Evolutionary conservation across 352 stramenopile genomes (phyloP), one percentile per base, ranked within the genome.

Genomic region (Aphanomyces euteiches): DNA sequence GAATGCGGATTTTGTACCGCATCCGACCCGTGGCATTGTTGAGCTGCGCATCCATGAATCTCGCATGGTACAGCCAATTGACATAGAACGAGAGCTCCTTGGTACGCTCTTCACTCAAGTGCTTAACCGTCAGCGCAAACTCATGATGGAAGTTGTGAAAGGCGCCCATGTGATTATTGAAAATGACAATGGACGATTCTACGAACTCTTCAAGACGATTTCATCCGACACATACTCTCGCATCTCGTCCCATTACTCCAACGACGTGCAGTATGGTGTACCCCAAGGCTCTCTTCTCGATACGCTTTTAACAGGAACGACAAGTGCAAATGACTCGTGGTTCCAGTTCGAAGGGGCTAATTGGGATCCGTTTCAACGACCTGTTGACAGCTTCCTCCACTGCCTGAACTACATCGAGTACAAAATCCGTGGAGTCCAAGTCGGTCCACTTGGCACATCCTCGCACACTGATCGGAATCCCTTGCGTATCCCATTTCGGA

Each of bases 371-470:
- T 47, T 68, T 4, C 38, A 54, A 7, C 67, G 67, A 7, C 73
- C 73, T 17, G 19, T 77, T 39, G 73, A 77, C 53, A 73, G 57
- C 56, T 50, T 75, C 15, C 21, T 77, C 4, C 73, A 77, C 34
- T 72, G 64, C 19, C 17, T 75, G 13, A 75, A 77, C 56, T 77
- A 74, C 69, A 38, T 77, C 56, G 57, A 77, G 73, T 77, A 77
- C 68, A 70, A 67, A 47, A 67, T 77, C 37, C 74, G 59, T 4
- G 73, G 73, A 15, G 47, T 70, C 56, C 73, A 77, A 61, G 63
- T 77, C 21, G 73, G 73, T 7, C 73, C 73, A 5, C 47, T 77
- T 7, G 73, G 73, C 10, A 72, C 53, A 15, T 74, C 65, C 38
- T 15, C 39, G 1, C 58, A 74, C 65, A 77, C 73, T 15, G 73